Evolutionary conservation across 495 filamentous ascomycete genomes (phyloP).

Genomic region (Neurospora africana): DNA sequence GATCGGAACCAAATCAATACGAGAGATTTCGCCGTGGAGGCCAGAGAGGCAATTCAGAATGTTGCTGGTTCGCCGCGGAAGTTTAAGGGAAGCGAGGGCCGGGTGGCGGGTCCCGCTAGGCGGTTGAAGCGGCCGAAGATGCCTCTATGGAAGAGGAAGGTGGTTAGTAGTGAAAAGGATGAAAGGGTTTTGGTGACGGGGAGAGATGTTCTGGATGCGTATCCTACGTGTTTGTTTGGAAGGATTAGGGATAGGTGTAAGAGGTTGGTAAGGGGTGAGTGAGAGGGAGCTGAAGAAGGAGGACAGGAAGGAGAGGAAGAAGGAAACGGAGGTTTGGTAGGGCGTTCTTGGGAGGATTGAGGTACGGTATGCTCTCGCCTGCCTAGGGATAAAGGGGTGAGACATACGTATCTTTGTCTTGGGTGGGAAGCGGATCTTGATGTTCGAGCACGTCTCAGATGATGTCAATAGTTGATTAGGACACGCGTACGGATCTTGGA

Average conservation of each 20-base stretch:
- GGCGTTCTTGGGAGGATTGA: not conserved
- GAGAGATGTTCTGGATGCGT: not conserved
- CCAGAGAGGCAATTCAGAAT: not conserved
- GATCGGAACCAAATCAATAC: not conserved
- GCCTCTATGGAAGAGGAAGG: not conserved
- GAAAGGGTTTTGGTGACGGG: not conserved
- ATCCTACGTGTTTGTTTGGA: not conserved
- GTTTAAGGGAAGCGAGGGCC: not conserved
- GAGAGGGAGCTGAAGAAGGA: not conserved
- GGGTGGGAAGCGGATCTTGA: not conserved
- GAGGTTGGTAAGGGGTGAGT: not conserved
- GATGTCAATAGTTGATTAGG: not conserved
- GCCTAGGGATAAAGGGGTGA: rapidly evolving
- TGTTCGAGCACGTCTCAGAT: not conserved
- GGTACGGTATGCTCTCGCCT: not conserved
- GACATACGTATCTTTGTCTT: not conserved
- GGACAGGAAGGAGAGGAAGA: not conserved
- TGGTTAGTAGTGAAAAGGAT: not conserved
- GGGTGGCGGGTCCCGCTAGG: not conserved
- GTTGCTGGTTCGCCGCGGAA: not conserved
- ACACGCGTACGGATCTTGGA: not conserved
- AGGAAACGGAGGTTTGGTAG: not conserved
- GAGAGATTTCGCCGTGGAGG: not conserved
- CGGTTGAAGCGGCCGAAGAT: not conserved
- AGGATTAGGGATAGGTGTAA: not conserved